Evolutionary conservation across 1,284 basidiomycete species (phyloP).

Genomic region (Abortiporus biennis): DNA sequence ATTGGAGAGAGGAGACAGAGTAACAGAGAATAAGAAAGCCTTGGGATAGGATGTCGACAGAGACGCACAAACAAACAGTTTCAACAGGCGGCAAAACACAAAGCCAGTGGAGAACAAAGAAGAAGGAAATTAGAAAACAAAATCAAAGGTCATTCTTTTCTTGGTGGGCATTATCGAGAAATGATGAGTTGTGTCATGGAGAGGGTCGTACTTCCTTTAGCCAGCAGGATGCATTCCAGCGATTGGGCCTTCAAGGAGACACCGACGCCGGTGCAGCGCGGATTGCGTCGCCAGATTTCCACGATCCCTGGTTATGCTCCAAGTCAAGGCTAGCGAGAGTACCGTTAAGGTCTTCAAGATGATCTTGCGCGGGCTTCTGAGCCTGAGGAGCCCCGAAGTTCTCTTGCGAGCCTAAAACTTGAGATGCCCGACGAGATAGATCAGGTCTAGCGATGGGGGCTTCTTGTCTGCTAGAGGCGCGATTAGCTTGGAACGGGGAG

Average conservation of each 20-base stretch:
- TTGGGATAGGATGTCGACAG: not conserved
- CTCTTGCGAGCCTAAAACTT: slow-evolving; percentile 38
- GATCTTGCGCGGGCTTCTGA: slow-evolving; percentile 37
- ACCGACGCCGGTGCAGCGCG: not conserved
- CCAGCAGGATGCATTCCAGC: too few relatives aligned
- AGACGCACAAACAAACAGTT: slow-evolving; percentile 2
- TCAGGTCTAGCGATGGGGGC: slow-evolving; percentile 35
- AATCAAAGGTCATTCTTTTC: slow-evolving; percentile 8
- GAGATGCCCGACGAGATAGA: slow-evolving; percentile 17
- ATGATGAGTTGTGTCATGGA: too few relatives aligned
- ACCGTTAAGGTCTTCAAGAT: slow-evolving; percentile 65
- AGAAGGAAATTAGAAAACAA: slow-evolving; percentile 8
- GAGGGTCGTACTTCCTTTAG: too few relatives aligned
- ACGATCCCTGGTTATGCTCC: slow-evolving; percentile 29
- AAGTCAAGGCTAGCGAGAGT: slow-evolving; percentile 70
- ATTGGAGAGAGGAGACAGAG: too few relatives aligned
- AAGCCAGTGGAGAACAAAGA: slow-evolving; percentile 15
- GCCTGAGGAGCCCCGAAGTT: slow-evolving; percentile 27
- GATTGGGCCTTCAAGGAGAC: too few relatives aligned
- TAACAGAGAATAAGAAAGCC: not conserved
- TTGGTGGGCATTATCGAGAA: not conserved
- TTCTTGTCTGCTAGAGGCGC: slow-evolving; percentile 39
- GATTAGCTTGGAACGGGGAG: slow-evolving; percentile 27
- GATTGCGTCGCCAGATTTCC: slow-evolving; percentile 9
- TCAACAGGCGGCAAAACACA: slow-evolving; percentile 12